These are phyloP conservation scores for Boletellus sp. DNA, from an alignment of 768 basidiomycete species.

Conservation along the genomic window DNA sequence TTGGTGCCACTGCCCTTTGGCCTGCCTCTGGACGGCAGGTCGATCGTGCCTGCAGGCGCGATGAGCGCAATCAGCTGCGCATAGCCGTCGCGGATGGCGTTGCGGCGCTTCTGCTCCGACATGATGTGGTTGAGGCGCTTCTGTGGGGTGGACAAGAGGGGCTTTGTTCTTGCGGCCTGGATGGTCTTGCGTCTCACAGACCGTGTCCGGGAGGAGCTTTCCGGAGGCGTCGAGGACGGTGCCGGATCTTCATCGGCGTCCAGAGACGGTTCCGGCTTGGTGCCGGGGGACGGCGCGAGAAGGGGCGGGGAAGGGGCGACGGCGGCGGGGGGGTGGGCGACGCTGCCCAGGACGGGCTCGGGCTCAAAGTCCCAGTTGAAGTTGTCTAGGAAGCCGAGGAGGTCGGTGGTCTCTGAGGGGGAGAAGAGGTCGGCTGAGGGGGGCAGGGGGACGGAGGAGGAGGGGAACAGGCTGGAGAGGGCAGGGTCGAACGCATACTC, in stretches of 20 bases:
- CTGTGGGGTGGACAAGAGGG: conserved; percentile 77
- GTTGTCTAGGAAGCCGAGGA: conserved; percentile 80
- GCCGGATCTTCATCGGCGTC: conserved; percentile 9
- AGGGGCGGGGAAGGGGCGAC: background rate
- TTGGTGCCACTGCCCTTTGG: conserved; percentile 73
- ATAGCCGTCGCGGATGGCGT: conserved; percentile 88
- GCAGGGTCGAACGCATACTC: conserved; percentile 69
- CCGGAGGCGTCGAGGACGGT: conserved; percentile 7
- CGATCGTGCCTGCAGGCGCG: conserved; percentile 72
- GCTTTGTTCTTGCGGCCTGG: conserved; percentile 45
- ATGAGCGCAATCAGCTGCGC: conserved; percentile 80
- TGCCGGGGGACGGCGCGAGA: conserved; percentile 1
- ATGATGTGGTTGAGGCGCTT: conserved; percentile 91
- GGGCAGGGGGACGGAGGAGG: conserved; percentile 58
- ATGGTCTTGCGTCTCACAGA: conserved; percentile 23
- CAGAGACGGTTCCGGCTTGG: conserved; percentile 4
- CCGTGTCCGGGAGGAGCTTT: conserved; percentile 11
- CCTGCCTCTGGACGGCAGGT: conserved; percentile 72
- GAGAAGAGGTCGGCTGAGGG: conserved; percentile 78
- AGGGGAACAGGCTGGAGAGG: conserved; percentile 51
- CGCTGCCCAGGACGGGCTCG: conserved; percentile 27
- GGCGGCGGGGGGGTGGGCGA: conserved; percentile 7
- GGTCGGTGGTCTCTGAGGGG: conserved; percentile 69
- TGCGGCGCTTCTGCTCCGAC: conserved; percentile 91
- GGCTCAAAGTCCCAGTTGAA: conserved; percentile 64